A percentile compares a stretch with the other conserved stretches of the same genome.
These are phyloP conservation scores for Azolla pinnata DNA, from an alignment of 75 land plant species.

Conservation along the genomic window DNA sequence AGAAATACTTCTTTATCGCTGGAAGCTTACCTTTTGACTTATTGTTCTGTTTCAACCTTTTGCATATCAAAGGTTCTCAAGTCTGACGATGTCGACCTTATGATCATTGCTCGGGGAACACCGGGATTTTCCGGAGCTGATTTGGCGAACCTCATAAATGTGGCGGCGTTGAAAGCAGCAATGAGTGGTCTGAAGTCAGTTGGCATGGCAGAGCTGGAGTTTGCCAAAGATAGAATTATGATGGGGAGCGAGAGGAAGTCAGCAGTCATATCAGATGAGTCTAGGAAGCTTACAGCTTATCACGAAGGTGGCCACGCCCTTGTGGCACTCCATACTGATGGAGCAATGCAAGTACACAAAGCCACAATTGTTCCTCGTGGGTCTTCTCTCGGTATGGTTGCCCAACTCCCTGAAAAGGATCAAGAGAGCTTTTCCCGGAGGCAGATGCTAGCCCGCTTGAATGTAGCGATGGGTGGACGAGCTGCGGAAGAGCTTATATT, in stretches of 20 bases:
- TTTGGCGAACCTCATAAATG: conserved; percentile 85
- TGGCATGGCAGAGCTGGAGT: conserved; percentile 82
- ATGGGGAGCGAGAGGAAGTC: conserved; percentile 99
- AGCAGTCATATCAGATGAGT: conserved; percentile 87
- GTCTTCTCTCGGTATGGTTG: conserved; percentile 91
- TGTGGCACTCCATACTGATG: conserved; percentile 89
- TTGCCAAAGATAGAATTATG: conserved; percentile 96
- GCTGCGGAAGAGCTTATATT: conserved; percentile 98
- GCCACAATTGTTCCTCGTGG: conserved; percentile 98
- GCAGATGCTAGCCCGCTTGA: conserved; percentile 93
- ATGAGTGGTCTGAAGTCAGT: conserved; percentile 96
- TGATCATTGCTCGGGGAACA: conserved; percentile 90
- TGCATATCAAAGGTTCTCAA: conserved; percentile 76
- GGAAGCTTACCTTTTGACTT: too few species aligned
- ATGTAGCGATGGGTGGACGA: conserved; percentile 96
- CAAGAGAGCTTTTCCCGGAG: conserved; percentile 77
- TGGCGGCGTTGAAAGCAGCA: conserved; percentile 95
- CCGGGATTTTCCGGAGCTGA: conserved; percentile 99
- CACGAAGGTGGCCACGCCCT: conserved; percentile 99
- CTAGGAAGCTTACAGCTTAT: conserved; percentile 74
- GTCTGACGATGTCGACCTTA: conserved; percentile 86
- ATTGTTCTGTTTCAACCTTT: neutral
- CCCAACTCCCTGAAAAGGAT: conserved; percentile 91
- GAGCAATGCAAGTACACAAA: conserved; percentile 95
- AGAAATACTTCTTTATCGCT: too few species aligned